Evolutionary conservation across 2,329 filamentous ascomycete species (phyloP), one percentile per base, ranked within the genome.

Genomic region (Colletotrichum tamarilloi): DNA sequence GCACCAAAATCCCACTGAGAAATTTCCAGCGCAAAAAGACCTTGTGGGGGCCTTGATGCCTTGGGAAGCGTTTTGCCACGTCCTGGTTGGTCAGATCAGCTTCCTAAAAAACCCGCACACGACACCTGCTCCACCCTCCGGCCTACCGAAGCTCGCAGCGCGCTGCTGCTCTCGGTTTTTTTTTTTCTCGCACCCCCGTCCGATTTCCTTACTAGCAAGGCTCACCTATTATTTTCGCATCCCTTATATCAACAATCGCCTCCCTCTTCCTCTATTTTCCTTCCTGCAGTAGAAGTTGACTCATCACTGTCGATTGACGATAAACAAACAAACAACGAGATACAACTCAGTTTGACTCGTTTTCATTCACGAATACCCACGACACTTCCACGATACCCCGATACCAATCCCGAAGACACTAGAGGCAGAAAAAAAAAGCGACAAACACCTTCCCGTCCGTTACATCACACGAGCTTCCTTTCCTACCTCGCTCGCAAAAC

Each of bases 41-140:
- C 60, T 56, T 65, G 71, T 28, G 14, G 60, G 38, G 35, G 30
- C 62, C 35, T 38, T 28, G 67, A 26, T 30, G 55, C 26, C 63
- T 49, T 60, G 56, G 11, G 35, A 57, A 42, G 38, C 35, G 22
- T 67, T 67, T 71, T 32, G 24, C 67, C 67, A 73, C 67, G 49
- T 30, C 11, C 35, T 73, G 60, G 19, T 73, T 73, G 67, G 71
- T 26, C 56, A 49, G 49, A 62, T 52, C n/a, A 32, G 28, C 55
- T 72, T 75, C 74, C 74, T 75, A 73, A 75, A 75, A 75, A 75
- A 75, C 74, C 74, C 74, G 74, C 74, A 75, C 72, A 75, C 74
- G 72, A 75, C 71, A 74, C 71, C 67, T 35, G 35, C 53, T 70
- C 71, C 71, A 73, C 67, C 38, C 60, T 65, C 60, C 55, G 55